Conservation (phyloP, 2,329 filamentous ascomycete species). For the Alternaria incomplexa region DNA sequence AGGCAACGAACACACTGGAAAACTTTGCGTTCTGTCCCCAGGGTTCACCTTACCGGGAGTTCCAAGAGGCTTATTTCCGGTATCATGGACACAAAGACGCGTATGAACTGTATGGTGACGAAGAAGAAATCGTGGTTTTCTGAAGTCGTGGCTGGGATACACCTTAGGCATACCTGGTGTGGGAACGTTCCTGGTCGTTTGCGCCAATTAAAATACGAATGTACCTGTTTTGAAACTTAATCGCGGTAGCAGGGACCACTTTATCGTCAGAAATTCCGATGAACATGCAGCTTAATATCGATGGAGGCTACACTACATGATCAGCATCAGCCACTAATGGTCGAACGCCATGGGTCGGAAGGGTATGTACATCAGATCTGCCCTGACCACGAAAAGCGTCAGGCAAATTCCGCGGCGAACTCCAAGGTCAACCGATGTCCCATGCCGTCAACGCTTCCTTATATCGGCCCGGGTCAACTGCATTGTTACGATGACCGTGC, state of each 20-base stretch:
- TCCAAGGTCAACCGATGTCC: not conserved
- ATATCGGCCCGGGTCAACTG: not conserved
- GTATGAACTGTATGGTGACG: conserved; percentile 30
- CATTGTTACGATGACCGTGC: not conserved
- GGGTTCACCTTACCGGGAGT: conserved; percentile 35
- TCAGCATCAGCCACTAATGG: not conserved
- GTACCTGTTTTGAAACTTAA: not conserved
- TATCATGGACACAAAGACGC: conserved; percentile 43
- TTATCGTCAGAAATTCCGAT: conserved; percentile 6
- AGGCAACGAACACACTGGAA: conserved; percentile 44
- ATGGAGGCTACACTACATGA: conserved; percentile 11
- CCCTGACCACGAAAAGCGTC: conserved; percentile 11
- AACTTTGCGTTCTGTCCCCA: conserved; percentile 43
- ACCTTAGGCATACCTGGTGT: no score
- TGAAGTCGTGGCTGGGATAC: not conserved
- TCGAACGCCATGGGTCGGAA: conserved; percentile 1
- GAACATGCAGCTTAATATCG: conserved; percentile 7
- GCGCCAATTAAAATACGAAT: conserved; percentile 1
- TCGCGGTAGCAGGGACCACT: not conserved
- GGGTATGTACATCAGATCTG: not conserved
- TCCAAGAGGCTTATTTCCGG: conserved; percentile 42
- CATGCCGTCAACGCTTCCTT: not conserved
- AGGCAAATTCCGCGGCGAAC: not conserved
- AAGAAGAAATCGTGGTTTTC: conserved; percentile 25
- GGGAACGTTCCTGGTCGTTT: not conserved